Conservation (phyloP, 192 early-diverging fungal genomes). For the Rhizophagus clarus region DNA sequence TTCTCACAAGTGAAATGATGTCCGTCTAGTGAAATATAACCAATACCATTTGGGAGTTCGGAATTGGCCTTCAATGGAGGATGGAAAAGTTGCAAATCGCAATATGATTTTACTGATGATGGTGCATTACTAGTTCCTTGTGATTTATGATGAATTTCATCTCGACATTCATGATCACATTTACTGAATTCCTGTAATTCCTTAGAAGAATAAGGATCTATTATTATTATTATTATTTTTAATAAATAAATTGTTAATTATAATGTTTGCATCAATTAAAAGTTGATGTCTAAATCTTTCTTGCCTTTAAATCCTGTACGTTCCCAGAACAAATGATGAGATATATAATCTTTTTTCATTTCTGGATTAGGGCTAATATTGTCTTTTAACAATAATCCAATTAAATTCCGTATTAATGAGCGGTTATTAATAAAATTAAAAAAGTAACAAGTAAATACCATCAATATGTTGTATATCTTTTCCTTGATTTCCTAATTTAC, state of each 20-base stretch:
- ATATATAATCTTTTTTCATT: constrained; percentile 19
- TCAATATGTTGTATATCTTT: constrained; percentile 4
- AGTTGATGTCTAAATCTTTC: too few relatives aligned
- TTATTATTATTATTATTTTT: too few relatives aligned
- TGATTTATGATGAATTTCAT: constrained; percentile 11
- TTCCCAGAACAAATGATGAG: constrained; percentile 30
- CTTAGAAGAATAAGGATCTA: constrained; percentile 16
- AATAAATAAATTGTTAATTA: too few relatives aligned
- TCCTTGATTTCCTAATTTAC: constrained; percentile 18
- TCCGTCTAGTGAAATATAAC: constrained; percentile 31
- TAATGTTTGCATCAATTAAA: too few relatives aligned
- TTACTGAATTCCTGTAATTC: constrained; percentile 10
- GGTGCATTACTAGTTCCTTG: too few relatives aligned
- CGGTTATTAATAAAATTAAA: too few relatives aligned
- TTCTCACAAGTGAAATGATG: constrained; percentile 31
- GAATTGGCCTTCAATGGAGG: background rate
- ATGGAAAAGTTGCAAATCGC: constrained; percentile 21
- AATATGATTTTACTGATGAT: background rate
- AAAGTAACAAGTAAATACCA: background rate
- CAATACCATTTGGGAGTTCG: background rate
- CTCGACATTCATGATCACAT: constrained; percentile 24
- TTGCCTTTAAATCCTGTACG: constrained; percentile 26
- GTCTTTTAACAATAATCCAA: too few relatives aligned
- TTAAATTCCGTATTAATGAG: too few relatives aligned
- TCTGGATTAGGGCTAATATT: constrained; percentile 11